Base-by-base conservation (phyloP, 352 stramenopile species). In the Phytophthora macrochlamydospora region DNA sequence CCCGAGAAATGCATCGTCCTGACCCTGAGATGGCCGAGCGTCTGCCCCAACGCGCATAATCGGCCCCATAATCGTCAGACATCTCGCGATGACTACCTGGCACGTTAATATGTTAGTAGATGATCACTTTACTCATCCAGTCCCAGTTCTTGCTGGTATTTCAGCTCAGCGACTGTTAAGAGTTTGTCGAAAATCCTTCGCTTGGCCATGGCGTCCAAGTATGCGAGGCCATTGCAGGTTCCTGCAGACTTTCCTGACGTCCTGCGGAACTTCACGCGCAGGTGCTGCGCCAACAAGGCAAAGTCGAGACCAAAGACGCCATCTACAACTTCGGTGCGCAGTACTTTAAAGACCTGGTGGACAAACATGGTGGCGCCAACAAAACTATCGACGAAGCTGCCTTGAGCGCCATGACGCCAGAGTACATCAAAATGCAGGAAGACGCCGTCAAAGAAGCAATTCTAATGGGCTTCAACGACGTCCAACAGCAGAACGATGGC, bases 221-320 rank as follows among this genome's bases (percentile, higher is more conserved):
- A 94, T 33, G 83, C 87, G 42, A 95, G 95, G 73, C 73, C 78
- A 13, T 81, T 95, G 53, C 81, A 90, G 46, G 73, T 95, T 48
- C 88, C 87, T 24, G 56, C 54, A 5, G 82, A 88, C 12, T 94
- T 97, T 46, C 83, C 85, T 7, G 83, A 91, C 28, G 59, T 93
- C 40, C 61, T 97, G 61, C 82, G 84, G 28, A 80, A 78, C 46
- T 92, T 97, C 53, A 78, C 89, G 14, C 86, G 89, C 29, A 97
- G 43, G 81, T 94, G 43, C 62, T 97, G 56, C 85, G 88, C 18
- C 81, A 87, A n/a, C 89, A 97, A 69, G 79, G 84, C 51, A 92
- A 91, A 53, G 63, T 94, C 12, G 84, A 93, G 67, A 90, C 83
- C 4, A 86, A 85, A 49, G 87, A 93, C 43, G 80, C 81, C 59